Conservation (phyloP, 345 rosid species). For the Ceriops decandra region DNA sequence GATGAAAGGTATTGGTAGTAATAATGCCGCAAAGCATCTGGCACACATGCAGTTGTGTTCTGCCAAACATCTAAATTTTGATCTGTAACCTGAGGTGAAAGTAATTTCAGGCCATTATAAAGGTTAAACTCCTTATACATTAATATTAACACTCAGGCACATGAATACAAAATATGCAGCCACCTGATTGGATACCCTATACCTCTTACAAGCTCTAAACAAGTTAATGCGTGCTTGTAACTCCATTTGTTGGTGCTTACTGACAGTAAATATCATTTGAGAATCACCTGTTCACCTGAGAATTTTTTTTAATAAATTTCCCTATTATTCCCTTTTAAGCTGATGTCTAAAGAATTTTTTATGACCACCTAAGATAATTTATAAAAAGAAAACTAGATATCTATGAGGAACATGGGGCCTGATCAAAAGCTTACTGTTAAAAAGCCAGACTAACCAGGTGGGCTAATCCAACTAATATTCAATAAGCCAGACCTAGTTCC, state of each 20-base stretch:
- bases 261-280: not conserved
- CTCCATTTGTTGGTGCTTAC: not conserved
- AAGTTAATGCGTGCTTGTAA: not conserved
- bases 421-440: too few species aligned
- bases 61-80: conserved; percentile 90
- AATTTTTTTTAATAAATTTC: too few species aligned
- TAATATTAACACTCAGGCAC: not conserved
- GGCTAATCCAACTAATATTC: not conserved
- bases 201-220: conserved; percentile 1
- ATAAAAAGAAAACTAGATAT: too few species aligned
- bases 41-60: conserved; percentile 75
- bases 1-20: conserved; percentile 97
- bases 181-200: conserved; percentile 6
- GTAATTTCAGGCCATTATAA: conserved; percentile 14
- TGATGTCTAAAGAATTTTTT: too few species aligned
- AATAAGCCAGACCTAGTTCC: not conserved
- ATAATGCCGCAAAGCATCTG: conserved; percentile 92
- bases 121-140: not conserved
- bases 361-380: too few species aligned
- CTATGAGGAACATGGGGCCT: too few species aligned
- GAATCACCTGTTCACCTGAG: too few species aligned
- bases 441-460: not conserved
- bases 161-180: not conserved
- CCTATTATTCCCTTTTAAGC: too few species aligned
- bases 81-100: conserved; percentile 72